phyloP scores from a whole-genome alignment of 495 filamentous ascomycete genomes.

The Aspergillus baeticus region DNA sequence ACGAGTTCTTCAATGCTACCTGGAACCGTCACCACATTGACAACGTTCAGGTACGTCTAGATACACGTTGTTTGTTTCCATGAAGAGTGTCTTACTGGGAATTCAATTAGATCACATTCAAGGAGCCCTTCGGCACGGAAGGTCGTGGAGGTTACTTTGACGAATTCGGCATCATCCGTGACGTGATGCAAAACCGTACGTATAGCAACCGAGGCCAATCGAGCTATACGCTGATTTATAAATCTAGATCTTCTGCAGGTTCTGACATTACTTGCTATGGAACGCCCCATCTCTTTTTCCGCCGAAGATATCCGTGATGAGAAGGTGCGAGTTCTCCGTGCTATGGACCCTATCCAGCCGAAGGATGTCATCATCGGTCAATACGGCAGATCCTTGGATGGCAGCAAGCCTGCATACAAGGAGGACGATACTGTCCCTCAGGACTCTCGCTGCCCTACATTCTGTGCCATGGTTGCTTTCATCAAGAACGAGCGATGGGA shows the following conservation, averaged over 20 bases:
- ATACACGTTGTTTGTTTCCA: background rate
- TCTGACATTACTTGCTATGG: slow-evolving; percentile 95
- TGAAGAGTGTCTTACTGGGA: slow-evolving; percentile 8
- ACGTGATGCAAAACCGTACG: slow-evolving; percentile 93
- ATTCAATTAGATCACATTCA: slow-evolving; percentile 79
- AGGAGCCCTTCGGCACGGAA: slow-evolving; percentile 99
- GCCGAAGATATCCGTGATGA: slow-evolving; percentile 98
- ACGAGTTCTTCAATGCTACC: slow-evolving; percentile 98
- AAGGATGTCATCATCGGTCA: slow-evolving; percentile 99
- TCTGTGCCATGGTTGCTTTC: slow-evolving; percentile 93
- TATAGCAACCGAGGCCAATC: background rate
- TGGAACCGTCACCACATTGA: slow-evolving; percentile 99
- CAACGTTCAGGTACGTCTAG: slow-evolving; percentile 67
- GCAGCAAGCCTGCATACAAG: slow-evolving; percentile 96
- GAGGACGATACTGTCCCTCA: slow-evolving; percentile 98
- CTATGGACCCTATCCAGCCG: slow-evolving; percentile 92
- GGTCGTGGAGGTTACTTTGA: slow-evolving; percentile 99
- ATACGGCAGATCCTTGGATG: slow-evolving; percentile 94
- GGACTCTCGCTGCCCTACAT: slow-evolving; percentile 95
- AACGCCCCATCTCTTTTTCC: slow-evolving; percentile 96
- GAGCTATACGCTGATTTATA: slow-evolving; percentile 22
- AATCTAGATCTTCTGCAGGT: slow-evolving; percentile 82
- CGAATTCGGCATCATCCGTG: slow-evolving; percentile 98
- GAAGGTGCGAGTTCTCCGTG: slow-evolving; percentile 89
- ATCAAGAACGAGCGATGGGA: slow-evolving; percentile 99